Conservation (phyloP, 352 stramenopile species). For the Globisporangium uncinulatum region DNA sequence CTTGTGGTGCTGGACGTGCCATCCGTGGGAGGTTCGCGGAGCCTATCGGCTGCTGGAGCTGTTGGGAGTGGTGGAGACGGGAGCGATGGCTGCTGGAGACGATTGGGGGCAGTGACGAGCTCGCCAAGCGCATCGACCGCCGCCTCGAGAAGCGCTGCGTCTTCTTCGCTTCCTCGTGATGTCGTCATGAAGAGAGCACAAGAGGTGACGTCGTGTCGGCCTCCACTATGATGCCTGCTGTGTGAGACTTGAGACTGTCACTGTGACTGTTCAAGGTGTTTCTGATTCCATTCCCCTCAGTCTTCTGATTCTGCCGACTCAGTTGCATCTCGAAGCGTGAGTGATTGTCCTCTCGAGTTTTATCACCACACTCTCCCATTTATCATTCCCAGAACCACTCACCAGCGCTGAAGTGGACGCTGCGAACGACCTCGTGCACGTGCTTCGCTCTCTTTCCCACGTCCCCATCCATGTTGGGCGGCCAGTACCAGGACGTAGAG, state of each 20-base stretch:
- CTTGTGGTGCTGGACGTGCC: not conserved
- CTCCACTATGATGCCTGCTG: too few relatives aligned
- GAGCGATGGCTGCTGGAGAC: not conserved
- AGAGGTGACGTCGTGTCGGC: not conserved
- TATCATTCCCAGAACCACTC: not conserved
- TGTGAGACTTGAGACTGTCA: too few relatives aligned
- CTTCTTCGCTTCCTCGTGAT: not conserved
- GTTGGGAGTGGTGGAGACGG: not conserved
- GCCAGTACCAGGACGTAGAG: slow-evolving; percentile 15
- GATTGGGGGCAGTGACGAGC: not conserved
- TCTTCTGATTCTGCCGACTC: too few relatives aligned
- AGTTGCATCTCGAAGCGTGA: slow-evolving; percentile 3
- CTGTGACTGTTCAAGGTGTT: too few relatives aligned
- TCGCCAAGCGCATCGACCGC: slow-evolving; percentile 1
- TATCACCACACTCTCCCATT: slow-evolving; percentile 5
- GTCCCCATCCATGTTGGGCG: slow-evolving; percentile 9
- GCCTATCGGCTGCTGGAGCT: not conserved
- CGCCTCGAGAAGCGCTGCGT: slow-evolving; percentile 5
- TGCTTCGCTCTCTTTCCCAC: not conserved
- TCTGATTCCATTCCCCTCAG: too few relatives aligned
- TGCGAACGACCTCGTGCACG: not conserved
- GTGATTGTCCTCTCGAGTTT: slow-evolving; percentile 2
- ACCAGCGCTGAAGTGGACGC: not conserved
- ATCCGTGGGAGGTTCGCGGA: too few relatives aligned
- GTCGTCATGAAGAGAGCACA: not conserved